A percentile compares a stretch with the other conserved stretches of the same genome.
These are phyloP conservation scores for Eutrema yunnanense DNA, from an alignment of 345 rosid genomes.

Conservation along the genomic window DNA sequence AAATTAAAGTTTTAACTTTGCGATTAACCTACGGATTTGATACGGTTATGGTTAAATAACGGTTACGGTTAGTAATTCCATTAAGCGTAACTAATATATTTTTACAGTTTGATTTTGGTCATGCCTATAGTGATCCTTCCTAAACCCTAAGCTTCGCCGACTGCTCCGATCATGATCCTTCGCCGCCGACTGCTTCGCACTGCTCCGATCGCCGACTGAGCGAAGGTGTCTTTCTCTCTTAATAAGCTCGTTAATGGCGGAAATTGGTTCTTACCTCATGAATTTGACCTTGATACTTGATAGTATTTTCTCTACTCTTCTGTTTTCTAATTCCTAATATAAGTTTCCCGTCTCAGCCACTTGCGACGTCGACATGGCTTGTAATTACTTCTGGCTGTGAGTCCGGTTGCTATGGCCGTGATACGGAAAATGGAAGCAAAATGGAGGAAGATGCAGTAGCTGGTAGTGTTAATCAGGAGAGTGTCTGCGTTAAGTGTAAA, in stretches of 20 bases:
- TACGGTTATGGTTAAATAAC: too few species aligned
- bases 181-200: background rate
- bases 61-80: too few species aligned
- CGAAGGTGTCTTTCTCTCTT: slow-evolving; percentile 5
- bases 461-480: background rate
- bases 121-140: background rate
- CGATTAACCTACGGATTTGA: too few species aligned
- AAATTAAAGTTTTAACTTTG: too few species aligned
- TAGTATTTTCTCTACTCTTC: background rate
- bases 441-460: slow-evolving; percentile 2
- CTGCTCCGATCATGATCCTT: slow-evolving; percentile 15
- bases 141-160: slow-evolving; percentile 16
- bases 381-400: slow-evolving; percentile 58
- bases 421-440: slow-evolving; percentile 30
- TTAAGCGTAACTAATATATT: too few species aligned
- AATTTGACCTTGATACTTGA: background rate
- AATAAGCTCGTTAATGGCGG: background rate
- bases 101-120: too few species aligned
- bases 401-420: slow-evolving; percentile 41
- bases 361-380: slow-evolving; percentile 45
- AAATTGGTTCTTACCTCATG: background rate
- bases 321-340: background rate
- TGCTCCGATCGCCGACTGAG: background rate
- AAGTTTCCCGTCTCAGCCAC: background rate
- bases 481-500: slow-evolving; percentile 72